Evolutionary conservation across 192 early-diverging fungal genomes (phyloP).

Genomic region (Spinellus fusiger): DNA sequence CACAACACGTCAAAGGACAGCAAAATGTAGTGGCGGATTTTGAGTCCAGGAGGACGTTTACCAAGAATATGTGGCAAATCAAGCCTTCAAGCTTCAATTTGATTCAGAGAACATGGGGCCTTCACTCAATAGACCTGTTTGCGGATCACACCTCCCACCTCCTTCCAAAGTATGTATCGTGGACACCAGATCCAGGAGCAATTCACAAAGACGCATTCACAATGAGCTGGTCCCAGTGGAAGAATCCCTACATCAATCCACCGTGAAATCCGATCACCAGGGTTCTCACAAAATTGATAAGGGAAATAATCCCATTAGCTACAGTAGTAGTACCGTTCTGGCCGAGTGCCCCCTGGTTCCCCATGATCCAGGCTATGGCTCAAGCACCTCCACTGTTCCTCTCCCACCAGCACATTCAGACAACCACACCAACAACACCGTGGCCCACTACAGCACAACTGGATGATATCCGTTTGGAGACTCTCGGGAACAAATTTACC

Average conservation of each 20-base stretch:
- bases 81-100: not conserved
- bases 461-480: too few relatives aligned
- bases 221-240: conserved; percentile 8
- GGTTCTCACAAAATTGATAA: too few relatives aligned
- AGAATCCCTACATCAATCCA: conserved; percentile 20
- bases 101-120: conserved; percentile 6
- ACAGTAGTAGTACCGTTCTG: too few relatives aligned
- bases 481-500: too few relatives aligned
- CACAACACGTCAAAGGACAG: not conserved
- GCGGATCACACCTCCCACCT: conserved; percentile 8
- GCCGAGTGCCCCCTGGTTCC: too few relatives aligned
- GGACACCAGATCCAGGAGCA: conserved; percentile 14
- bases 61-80: conserved; percentile 18
- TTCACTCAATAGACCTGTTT: conserved; percentile 28
- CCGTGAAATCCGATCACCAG: conserved; percentile 29
- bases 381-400: too few relatives aligned
- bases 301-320: too few relatives aligned
- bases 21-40: conserved; percentile 4
- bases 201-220: conserved; percentile 10
- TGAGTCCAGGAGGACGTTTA: conserved; percentile 8
- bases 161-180: conserved; percentile 21
- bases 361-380: too few relatives aligned
- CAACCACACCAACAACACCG: too few relatives aligned
- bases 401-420: too few relatives aligned
- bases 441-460: too few relatives aligned